Evolutionary conservation across 2,329 filamentous ascomycete species (phyloP), one percentile per base, ranked within the genome.

Genomic region (Aspergillus melleus): DNA sequence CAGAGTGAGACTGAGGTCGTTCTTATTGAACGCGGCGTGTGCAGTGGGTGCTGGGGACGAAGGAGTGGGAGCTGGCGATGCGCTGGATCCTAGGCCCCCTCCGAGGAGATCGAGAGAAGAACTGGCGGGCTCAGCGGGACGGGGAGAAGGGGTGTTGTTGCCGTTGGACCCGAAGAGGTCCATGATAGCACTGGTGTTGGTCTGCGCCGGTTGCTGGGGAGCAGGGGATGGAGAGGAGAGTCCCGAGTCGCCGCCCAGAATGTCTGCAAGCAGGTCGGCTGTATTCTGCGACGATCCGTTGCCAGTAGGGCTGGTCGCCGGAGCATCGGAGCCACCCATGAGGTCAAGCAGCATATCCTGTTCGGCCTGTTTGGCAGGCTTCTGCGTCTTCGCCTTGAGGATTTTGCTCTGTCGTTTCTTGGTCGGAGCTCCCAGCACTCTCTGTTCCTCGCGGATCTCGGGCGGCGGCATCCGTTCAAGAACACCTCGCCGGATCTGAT

Each of bases 401-500:
- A 84, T 73, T 60, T 86, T 83, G 52, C 86, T 79, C 68, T 80
- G 81, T 71, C 88, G 87, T 74, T 86, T 88, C 64, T 84, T 82
- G 68, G 89, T 86, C 1, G 92, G 88, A 70, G 94, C 90, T 49
- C 93, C 93, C 19, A 99, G 82, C 3, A 97, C 93, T 61, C 94
- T 85, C 57, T 95, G 94, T 74, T 96, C 92, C 74, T 99, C 95
- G 66, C 94, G 92, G 71, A 99, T 98, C 75, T 98, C 94, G 9
- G 95, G 95, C 1, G 95, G 87, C 8, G 95, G 95, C 96, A 99
- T 99, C 76, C 95, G 96, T 78, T 99, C 95, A 11, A 99, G 81
- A 2, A 99, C 95, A 59, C 95, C 95, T 61, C 86, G 86, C 57
- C 94, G 88, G 58, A 99, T 90, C 61, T 92, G 83, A 67, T 99